Percentiles rank a stretch among this genome's conserved stretches.
Evolutionary conservation across 2,329 filamentous ascomycete genomes (phyloP).

Genomic region (Neocatenulostroma microsporum): DNA sequence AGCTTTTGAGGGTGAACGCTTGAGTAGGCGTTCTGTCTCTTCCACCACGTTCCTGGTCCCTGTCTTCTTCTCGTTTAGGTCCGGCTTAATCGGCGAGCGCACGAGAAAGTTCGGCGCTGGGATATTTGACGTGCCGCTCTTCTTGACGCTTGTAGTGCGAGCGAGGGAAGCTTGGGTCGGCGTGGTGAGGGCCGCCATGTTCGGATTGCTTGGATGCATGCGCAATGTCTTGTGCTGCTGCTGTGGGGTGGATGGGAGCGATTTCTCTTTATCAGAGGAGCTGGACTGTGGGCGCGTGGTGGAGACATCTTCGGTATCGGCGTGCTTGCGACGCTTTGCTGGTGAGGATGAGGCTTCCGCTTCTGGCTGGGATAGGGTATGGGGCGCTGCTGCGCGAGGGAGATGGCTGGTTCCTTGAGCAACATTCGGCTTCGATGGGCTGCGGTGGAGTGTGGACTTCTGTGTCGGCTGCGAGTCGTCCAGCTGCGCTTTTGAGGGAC

Average conservation of each 20-base stretch:
- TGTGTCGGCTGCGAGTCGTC: constrained; percentile 43
- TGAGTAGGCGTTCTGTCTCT: constrained; percentile 14
- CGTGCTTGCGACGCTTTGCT: constrained; percentile 56
- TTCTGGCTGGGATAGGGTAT: constrained; percentile 13
- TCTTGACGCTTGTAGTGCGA: constrained; percentile 49
- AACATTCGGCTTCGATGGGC: constrained; percentile 17
- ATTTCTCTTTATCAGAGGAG: constrained; percentile 38
- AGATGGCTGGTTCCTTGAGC: constrained; percentile 20
- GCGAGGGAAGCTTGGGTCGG: constrained; percentile 70
- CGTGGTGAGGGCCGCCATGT: constrained; percentile 56
- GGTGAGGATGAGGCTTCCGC: constrained; percentile 34
- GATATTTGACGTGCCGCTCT: constrained; percentile 30
- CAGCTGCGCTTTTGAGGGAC: constrained; percentile 54
- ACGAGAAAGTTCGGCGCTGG: constrained; percentile 17
- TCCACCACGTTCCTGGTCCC: too few species aligned
- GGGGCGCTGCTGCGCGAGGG: constrained; percentile 18
- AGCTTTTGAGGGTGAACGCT: constrained; percentile 24
- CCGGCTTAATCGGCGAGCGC: constrained; percentile 15
- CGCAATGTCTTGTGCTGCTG: constrained; percentile 41
- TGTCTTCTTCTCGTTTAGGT: background rate
- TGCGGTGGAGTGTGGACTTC: constrained; percentile 26
- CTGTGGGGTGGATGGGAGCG: constrained; percentile 38
- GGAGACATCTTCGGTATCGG: constrained; percentile 61
- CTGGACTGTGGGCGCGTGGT: constrained; percentile 50
- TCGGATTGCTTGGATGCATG: constrained; percentile 41